Percentiles rank a stretch among this genome's conserved stretches.
Evolutionary conservation across 768 basidiomycete genomes (phyloP).

Genomic region (Gelatoporia subvermispora): DNA sequence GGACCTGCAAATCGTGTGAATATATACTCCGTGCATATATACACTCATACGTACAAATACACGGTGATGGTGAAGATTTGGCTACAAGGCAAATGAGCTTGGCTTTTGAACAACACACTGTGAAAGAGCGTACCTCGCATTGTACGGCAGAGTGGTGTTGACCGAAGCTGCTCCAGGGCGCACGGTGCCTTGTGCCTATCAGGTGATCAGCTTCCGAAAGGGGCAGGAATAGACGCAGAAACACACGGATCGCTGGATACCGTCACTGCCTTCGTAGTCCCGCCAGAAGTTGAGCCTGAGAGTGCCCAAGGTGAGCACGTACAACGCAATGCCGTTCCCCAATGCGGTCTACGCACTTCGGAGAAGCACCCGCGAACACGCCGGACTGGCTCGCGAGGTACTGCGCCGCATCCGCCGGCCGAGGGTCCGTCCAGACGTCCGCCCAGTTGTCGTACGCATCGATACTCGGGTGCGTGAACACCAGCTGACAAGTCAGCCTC

Average conservation of each 20-base stretch:
- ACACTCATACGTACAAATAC: slow-evolving; percentile 39
- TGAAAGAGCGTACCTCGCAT: slow-evolving; percentile 19
- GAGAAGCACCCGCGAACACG: slow-evolving; percentile 52
- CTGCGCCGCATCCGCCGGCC: slow-evolving; percentile 50
- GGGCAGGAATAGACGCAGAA: not conserved
- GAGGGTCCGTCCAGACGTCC: slow-evolving; percentile 48
- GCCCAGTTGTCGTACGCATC: slow-evolving; percentile 69
- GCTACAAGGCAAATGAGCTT: slow-evolving; percentile 15
- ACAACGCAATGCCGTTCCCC: not conserved
- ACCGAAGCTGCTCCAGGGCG: slow-evolving; percentile 55
- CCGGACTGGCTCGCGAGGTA: slow-evolving; percentile 49
- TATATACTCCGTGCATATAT: not conserved
- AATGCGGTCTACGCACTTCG: slow-evolving; percentile 31
- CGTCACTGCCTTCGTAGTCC: slow-evolving; percentile 41
- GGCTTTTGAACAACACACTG: not conserved
- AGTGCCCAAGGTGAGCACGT: not conserved
- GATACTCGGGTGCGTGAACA: slow-evolving; percentile 59
- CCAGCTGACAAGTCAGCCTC: slow-evolving; percentile 30
- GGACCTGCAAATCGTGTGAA: slow-evolving; percentile 32
- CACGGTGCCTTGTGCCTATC: slow-evolving; percentile 56
- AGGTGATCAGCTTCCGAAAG: not conserved
- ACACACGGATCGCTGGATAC: slow-evolving; percentile 45
- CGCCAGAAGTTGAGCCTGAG: slow-evolving; percentile 59
- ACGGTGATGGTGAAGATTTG: slow-evolving; percentile 60
- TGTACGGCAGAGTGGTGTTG: slow-evolving; percentile 46